Conservation (phyloP, 169 alveolate species). For the Plasmodium gaboni region DNA sequence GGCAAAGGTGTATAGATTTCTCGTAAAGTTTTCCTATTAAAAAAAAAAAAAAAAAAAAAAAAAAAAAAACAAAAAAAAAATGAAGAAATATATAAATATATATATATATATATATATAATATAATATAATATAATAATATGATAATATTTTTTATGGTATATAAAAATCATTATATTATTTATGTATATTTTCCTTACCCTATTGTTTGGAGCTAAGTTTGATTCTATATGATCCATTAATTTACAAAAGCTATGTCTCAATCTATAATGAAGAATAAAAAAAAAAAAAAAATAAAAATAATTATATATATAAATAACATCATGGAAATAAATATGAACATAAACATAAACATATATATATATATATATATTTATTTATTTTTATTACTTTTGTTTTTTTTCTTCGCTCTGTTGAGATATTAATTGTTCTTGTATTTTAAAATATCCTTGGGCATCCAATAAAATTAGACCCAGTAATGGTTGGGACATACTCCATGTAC, state of each 20-base stretch:
- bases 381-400: constrained; percentile 82
- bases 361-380: neutral
- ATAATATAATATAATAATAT: neutral
- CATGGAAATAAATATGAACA: neutral
- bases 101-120: constrained; percentile 4
- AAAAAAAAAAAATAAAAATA: neutral
- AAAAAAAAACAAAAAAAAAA: neutral
- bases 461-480: constrained; percentile 93
- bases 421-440: constrained; percentile 85
- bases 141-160: neutral
- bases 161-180: neutral
- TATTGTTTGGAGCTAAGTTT: constrained; percentile 57
- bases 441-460: constrained; percentile 85
- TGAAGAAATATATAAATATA: neutral
- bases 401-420: constrained; percentile 86
- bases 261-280: constrained; percentile 13
- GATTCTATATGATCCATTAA: constrained; percentile 75
- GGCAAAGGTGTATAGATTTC: constrained; percentile 86
- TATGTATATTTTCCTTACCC: constrained; percentile 28
- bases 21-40: constrained; percentile 83
- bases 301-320: neutral
- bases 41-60: constrained; percentile 1
- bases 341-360: neutral
- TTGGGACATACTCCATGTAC: constrained; percentile 93
- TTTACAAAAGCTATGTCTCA: constrained; percentile 75